These are phyloP conservation scores for Sporobolomyces roseus DNA, from an alignment of 768 basidiomycete genomes.

Conservation along the genomic window DNA sequence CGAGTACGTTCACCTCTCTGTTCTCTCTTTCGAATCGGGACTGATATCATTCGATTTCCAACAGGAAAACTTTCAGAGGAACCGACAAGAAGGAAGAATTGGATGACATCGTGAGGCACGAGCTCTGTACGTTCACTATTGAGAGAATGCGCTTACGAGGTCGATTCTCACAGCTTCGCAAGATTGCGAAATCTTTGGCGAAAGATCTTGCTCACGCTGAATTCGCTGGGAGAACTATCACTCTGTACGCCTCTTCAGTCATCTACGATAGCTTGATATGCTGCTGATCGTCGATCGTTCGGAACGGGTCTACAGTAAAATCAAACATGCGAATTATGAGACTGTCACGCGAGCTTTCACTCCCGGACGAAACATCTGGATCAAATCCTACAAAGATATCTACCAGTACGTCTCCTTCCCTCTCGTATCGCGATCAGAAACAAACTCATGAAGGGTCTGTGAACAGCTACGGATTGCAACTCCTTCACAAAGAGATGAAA, in stretches of 20 bases:
- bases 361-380: constrained; percentile 64
- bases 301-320: constrained; percentile 64
- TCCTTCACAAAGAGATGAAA: constrained; percentile 75
- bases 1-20: constrained; percentile 53
- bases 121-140: too few relatives aligned
- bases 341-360: constrained; percentile 81
- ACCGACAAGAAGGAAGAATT: constrained; percentile 1
- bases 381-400: constrained; percentile 61
- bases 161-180: constrained; percentile 74
- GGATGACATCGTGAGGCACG: constrained; percentile 22
- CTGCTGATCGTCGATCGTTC: neutral
- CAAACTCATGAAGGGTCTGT: too few relatives aligned
- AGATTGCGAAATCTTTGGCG: constrained; percentile 75
- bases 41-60: neutral
- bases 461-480: constrained; percentile 69
- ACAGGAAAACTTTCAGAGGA: constrained; percentile 18
- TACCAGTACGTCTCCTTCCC: constrained; percentile 56
- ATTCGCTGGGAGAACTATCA: constrained; percentile 84
- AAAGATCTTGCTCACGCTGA: constrained; percentile 71
- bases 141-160: too few relatives aligned
- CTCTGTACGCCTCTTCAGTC: constrained; percentile 51
- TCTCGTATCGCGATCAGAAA: neutral
- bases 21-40: neutral
- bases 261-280: neutral
- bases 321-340: constrained; percentile 88